Percentiles rank a stretch among this genome's conserved stretches.
These are phyloP conservation scores for Raffaelea albimanens DNA, from an alignment of 2,329 filamentous ascomycete genomes.

Conservation along the genomic window DNA sequence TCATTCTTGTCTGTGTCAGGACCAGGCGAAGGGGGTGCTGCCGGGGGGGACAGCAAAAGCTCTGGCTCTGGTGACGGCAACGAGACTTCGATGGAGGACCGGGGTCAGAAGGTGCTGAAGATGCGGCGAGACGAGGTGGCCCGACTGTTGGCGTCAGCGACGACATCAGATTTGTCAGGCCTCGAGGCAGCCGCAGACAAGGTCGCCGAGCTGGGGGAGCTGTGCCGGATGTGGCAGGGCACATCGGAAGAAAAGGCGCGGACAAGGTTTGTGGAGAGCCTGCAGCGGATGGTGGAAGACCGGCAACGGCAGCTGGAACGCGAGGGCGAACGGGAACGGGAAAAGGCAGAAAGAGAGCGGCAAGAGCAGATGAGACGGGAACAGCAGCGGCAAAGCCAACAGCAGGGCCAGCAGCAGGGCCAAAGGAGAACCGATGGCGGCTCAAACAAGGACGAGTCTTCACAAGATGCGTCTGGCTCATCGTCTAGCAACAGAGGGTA, in stretches of 20 bases:
- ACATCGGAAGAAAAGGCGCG: slow-evolving; percentile 89
- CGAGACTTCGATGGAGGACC: slow-evolving; percentile 55
- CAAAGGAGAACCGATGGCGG: neutral
- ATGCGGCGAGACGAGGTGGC: slow-evolving; percentile 63
- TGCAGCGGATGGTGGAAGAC: slow-evolving; percentile 80
- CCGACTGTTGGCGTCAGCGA: slow-evolving; percentile 39
- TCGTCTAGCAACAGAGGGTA: slow-evolving; percentile 29
- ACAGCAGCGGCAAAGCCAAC: neutral
- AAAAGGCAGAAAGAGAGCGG: slow-evolving; percentile 21
- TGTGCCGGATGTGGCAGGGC: slow-evolving; percentile 85
- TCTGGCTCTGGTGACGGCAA: neutral
- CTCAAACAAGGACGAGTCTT: neutral
- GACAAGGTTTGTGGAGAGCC: slow-evolving; percentile 66
- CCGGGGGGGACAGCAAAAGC: slow-evolving; percentile 25
- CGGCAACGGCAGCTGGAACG: slow-evolving; percentile 43
- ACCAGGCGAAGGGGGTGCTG: slow-evolving; percentile 40
- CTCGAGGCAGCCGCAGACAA: slow-evolving; percentile 64
- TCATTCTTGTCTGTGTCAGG: slow-evolving; percentile 86
- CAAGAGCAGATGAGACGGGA: slow-evolving; percentile 26
- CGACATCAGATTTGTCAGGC: slow-evolving; percentile 26
- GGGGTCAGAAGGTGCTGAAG: slow-evolving; percentile 72
- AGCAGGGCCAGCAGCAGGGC: slow-evolving; percentile 14
- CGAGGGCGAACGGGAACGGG: slow-evolving; percentile 22
- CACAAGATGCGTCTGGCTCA: neutral
- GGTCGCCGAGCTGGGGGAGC: slow-evolving; percentile 66